phyloP scores from a whole-genome alignment of 2,329 filamentous ascomycete genomes.

The Coniosporium tulheliwenetii region DNA sequence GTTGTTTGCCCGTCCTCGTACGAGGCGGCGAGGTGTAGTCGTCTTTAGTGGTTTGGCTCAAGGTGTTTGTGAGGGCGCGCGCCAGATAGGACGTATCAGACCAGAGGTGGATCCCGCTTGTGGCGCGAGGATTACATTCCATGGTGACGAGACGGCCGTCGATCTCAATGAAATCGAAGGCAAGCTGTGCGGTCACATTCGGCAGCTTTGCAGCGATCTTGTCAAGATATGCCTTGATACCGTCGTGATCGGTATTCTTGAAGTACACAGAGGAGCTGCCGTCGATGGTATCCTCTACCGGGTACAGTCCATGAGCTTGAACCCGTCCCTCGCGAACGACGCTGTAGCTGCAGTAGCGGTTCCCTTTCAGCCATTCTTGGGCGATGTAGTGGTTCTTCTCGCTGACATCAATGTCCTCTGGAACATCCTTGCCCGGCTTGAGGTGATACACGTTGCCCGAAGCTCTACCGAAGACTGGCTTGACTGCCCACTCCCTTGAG shows the following conservation, averaged over 20 bases:
- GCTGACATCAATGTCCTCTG: slow-evolving; percentile 3
- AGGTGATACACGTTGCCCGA: slow-evolving; percentile 6
- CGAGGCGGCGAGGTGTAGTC: too few species aligned
- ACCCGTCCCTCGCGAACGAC: slow-evolving; percentile 11
- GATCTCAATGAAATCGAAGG: slow-evolving; percentile 15
- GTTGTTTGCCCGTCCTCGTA: too few species aligned
- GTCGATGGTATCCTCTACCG: slow-evolving; percentile 15
- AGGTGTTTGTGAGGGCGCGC: too few species aligned
- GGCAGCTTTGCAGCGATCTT: too few species aligned
- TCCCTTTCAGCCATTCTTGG: slow-evolving; percentile 15
- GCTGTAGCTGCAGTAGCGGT: slow-evolving; percentile 14
- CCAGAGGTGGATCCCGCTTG: slow-evolving; percentile 15
- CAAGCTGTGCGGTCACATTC: slow-evolving; percentile 10
- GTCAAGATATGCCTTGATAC: too few species aligned
- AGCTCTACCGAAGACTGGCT: slow-evolving; percentile 14
- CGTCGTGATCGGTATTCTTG: not conserved
- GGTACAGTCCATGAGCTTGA: slow-evolving; percentile 13
- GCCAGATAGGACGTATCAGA: too few species aligned
- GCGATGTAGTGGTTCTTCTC: slow-evolving; percentile 8
- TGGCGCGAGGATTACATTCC: slow-evolving; percentile 15
- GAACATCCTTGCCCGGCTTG: slow-evolving; percentile 6
- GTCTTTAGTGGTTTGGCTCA: too few species aligned
- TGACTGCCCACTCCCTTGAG: slow-evolving; percentile 12
- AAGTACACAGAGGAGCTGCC: slow-evolving; percentile 14
- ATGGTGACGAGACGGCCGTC: slow-evolving; percentile 10